Conservation (phyloP, 805 yeast genomes). For the Saturnispora gosingensis region DNA sequence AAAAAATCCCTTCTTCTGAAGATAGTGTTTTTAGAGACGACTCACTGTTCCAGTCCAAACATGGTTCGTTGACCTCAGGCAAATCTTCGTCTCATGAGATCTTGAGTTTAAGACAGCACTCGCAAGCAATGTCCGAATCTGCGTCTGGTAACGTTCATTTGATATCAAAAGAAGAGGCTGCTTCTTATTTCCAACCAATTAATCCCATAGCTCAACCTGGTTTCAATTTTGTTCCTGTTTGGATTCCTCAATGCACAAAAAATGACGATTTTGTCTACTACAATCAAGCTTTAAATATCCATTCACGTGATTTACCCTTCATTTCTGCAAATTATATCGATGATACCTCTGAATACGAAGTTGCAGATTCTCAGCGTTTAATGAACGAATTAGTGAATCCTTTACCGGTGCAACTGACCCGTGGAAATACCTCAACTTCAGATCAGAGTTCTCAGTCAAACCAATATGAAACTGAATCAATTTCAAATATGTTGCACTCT, state of each 20-base stretch:
- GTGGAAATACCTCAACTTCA: background rate
- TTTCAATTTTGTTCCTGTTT: slow-evolving; percentile 33
- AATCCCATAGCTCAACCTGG: slow-evolving; percentile 18
- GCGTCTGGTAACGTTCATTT: slow-evolving; percentile 13
- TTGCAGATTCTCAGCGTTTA: slow-evolving; percentile 18
- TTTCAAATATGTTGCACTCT: background rate
- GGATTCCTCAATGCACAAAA: slow-evolving; percentile 55
- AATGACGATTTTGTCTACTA: slow-evolving; percentile 49
- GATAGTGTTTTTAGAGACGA: slow-evolving; percentile 2
- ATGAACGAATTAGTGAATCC: slow-evolving; percentile 16
- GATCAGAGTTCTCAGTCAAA: background rate
- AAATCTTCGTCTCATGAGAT: background rate
- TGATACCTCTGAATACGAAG: slow-evolving; percentile 25
- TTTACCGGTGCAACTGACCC: slow-evolving; percentile 12
- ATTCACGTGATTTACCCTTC: slow-evolving; percentile 51
- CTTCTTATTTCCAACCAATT: slow-evolving; percentile 19
- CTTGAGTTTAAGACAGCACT: slow-evolving; percentile 11
- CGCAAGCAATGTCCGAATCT: slow-evolving; percentile 11
- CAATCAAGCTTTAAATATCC: slow-evolving; percentile 50
- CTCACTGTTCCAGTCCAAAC: slow-evolving; percentile 1
- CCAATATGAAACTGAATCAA: background rate
- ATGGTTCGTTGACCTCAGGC: slow-evolving; percentile 5
- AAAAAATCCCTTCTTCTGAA: slow-evolving; percentile 1
- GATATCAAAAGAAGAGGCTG: slow-evolving; percentile 21
- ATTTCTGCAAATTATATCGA: slow-evolving; percentile 31